Base-by-base conservation (phyloP, 169 alveolate species). In the Plasmodium yoelii region DNA sequence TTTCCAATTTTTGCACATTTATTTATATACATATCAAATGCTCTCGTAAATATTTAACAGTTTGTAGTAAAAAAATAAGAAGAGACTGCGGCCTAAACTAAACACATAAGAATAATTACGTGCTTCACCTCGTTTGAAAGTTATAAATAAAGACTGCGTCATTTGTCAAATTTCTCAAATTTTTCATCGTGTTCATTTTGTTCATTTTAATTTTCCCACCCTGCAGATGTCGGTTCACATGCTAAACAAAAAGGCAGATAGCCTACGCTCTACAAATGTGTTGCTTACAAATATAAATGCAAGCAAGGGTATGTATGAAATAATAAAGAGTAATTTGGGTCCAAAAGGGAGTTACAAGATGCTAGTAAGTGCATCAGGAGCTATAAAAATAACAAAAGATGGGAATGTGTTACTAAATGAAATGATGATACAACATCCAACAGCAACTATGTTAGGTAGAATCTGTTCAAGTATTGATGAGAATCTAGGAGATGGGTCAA, bases 391-490 rank as follows among this genome's bases (percentile, higher is more conserved):
- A 46, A 98, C 99, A 26, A 98, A 98, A 92, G 99, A 98, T 90
- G 99, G 99, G 0, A 94, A 97, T 87, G 99, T 98, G 6, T 96
- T 98, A 42, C 96, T 98, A 60, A 96, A 98, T 65, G 99, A 98
- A 77, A 98, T 98, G 99, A 97, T 97, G 95, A 98, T 98, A 51
- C 98, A 98, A 86, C 99, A 98, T 94, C 99, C 99, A 6, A 98
- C 99, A 5, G 99, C 99, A 10, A 97, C 99, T 80, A 98, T 98
- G 99, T 96, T 98, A 63, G 99, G 99, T 47, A 93, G 99, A 74
- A 99, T 99, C 18, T 98, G 99, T 22, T 97, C 99, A 7, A 99
- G 99, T 34, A 98, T 98, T 95, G 99, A 98, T 93, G 99, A 98
- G 70, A 98, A 97, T 24, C 98, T 98, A 22, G 99, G 99, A 18